Percentiles rank a stretch among this genome's conserved stretches.
phyloP scores from a whole-genome alignment of 495 filamentous ascomycete species.

The Neurospora sp. region DNA sequence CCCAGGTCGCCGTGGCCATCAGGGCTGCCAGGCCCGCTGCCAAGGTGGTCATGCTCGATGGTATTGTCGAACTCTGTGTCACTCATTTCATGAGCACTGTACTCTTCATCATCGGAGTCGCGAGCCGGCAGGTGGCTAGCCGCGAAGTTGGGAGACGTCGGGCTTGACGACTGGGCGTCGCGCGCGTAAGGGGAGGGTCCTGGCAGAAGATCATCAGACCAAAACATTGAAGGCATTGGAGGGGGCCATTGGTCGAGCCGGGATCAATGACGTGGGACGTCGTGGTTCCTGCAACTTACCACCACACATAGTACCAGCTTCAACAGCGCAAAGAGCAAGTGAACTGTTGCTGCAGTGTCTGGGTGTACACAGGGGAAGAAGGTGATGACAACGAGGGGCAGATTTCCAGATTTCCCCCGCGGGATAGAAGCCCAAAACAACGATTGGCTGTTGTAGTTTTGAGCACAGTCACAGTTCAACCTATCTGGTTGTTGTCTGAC shows the following conservation, averaged over 20 bases:
- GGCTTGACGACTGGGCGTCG: slow-evolving; percentile 17
- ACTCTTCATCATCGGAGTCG: slow-evolving; percentile 26
- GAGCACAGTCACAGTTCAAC: neutral
- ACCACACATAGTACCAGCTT: neutral
- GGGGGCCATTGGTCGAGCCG: neutral
- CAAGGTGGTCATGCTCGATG: slow-evolving; percentile 5
- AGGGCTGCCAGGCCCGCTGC: neutral
- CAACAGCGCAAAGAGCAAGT: neutral
- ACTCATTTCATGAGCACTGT: slow-evolving; percentile 13
- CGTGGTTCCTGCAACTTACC: neutral
- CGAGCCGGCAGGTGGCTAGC: slow-evolving; percentile 13
- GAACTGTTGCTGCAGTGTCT: neutral
- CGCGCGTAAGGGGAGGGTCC: slow-evolving; percentile 12
- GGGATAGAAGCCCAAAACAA: neutral
- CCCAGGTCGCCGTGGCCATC: neutral
- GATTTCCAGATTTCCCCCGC: neutral
- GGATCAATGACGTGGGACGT: neutral
- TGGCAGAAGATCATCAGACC: neutral
- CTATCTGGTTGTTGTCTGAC: neutral
- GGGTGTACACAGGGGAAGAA: neutral
- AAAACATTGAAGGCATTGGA: neutral
- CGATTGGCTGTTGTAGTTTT: neutral
- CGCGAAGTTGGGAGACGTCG: slow-evolving; percentile 17
- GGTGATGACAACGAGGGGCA: neutral
- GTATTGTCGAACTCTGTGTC: slow-evolving; percentile 21